Evolutionary conservation across 1,139 yeast species (phyloP).

Genomic region (Blastobotrys illinoisensis): DNA sequence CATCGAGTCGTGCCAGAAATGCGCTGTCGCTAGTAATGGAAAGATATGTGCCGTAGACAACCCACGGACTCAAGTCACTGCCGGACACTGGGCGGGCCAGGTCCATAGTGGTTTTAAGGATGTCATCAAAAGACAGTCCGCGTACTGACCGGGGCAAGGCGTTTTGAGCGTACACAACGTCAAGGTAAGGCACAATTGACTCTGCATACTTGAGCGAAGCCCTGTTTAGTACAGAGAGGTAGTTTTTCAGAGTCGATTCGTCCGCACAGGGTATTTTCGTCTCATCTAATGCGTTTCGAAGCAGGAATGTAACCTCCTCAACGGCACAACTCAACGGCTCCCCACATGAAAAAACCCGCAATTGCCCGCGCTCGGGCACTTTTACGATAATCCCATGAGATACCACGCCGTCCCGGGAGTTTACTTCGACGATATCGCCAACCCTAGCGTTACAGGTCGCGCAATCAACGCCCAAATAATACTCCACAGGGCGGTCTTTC

Average conservation of each 20-base stretch:
- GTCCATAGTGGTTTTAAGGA: neutral
- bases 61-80: neutral
- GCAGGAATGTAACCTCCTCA: neutral
- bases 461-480: neutral
- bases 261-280: neutral
- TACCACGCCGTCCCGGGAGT: neutral
- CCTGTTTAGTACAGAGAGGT: neutral
- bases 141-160: neutral
- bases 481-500: neutral
- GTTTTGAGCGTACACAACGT: conserved; percentile 5
- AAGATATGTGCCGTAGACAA: neutral
- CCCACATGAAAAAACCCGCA: neutral
- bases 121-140: neutral
- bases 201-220: neutral
- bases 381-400: neutral
- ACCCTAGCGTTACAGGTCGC: neutral
- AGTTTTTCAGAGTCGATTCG: neutral
- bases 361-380: neutral
- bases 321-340: neutral
- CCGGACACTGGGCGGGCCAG: neutral
- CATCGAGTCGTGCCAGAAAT: neutral
- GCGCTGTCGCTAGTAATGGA: neutral
- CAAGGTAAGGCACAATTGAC: conserved; percentile 4
- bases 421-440: neutral
- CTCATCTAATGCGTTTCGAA: neutral